Percentiles rank a stretch among this genome's conserved stretches.
phyloP scores from a whole-genome alignment of 495 filamentous ascomycete species.

The Bacidia rubella region DNA sequence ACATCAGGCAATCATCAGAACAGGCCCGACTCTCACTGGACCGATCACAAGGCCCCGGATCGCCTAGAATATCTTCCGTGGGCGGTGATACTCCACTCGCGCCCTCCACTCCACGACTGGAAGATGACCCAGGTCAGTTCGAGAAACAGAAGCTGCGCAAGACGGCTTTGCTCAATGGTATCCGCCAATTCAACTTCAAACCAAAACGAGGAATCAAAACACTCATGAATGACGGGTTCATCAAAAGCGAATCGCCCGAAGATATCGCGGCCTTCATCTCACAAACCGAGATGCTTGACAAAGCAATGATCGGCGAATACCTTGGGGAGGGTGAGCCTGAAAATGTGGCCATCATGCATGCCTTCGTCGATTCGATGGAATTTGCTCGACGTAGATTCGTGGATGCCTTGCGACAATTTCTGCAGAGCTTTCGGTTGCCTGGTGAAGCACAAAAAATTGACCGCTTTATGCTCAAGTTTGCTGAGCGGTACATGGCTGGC shows the following conservation, averaged over 20 bases:
- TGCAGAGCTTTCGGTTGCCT: conserved; percentile 89
- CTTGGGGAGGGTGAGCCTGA: conserved; percentile 84
- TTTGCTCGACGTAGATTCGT: conserved; percentile 90
- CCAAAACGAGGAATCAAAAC: conserved; percentile 86
- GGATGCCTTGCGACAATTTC: conserved; percentile 76
- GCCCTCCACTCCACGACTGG: conserved; percentile 59
- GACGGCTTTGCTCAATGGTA: conserved; percentile 75
- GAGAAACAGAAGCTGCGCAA: conserved; percentile 90
- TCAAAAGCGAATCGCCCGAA: conserved; percentile 55
- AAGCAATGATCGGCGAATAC: conserved; percentile 84
- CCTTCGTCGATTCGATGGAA: conserved; percentile 91
- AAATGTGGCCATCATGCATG: conserved; percentile 96
- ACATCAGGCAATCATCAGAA: conserved; percentile 53
- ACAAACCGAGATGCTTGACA: conserved; percentile 63
- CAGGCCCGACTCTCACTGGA: conserved; percentile 75
- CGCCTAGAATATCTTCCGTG: conserved; percentile 33
- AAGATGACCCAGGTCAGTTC: conserved; percentile 83
- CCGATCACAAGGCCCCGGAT: conserved; percentile 35
- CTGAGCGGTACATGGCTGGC: conserved; percentile 81
- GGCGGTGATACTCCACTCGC: conserved; percentile 43
- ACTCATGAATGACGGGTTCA: conserved; percentile 73
- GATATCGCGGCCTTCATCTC: conserved; percentile 80
- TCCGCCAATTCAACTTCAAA: conserved; percentile 95
- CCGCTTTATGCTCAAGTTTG: conserved; percentile 98
- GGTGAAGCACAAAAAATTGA: conserved; percentile 99